Evolutionary conservation across 495 filamentous ascomycete genomes (phyloP), one percentile per base, ranked within the genome.

Genomic region (Bombardia bombarda): DNA sequence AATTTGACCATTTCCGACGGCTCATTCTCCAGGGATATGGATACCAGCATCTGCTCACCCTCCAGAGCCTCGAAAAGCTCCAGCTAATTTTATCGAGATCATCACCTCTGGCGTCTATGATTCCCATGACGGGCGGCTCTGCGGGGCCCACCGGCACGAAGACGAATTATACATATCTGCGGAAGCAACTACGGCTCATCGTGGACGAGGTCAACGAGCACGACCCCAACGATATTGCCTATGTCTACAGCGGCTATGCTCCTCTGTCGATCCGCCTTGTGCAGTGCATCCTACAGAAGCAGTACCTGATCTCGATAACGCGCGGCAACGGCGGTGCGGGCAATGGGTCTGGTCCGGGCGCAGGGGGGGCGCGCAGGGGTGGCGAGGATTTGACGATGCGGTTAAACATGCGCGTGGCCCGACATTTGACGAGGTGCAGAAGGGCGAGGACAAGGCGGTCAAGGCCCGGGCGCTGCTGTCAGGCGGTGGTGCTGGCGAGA

Each of bases 191-290:
- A 20, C 78, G 83, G 19, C 77, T 99, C 37, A 90, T 96, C 49
- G 83, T 95, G 40, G 90, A 97, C 60, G 93, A 99, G 60, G 90
- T 97, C 44, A 90, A 94, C 57, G 93, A 97, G 60, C 81, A 90
- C 34, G 87, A 95, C n/a, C 93, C 93, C 7, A 82, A 90, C 51
- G 93, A 99, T 47, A 86, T 97, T 47, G 86, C 93, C 8, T 99
- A 97, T 56, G 90, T 94, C 25, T 99, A 95, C 69, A 90, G 85
- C 50, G 93, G 93, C 34, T 97, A 96, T 59, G 93, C 93, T 5
- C 92, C 93, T 2, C 75, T 99, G 18, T 93, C 86, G 43, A 74
- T 97, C 46, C 86, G 93, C 13, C 77, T 99, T 14, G 83, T 99
- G n/a, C 93, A 99, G 65, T 92, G 86, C 52, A 74, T 97, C 25